Evolutionary conservation across 805 yeast species (phyloP).

Genomic region (Metschnikowia amazonensis): DNA sequence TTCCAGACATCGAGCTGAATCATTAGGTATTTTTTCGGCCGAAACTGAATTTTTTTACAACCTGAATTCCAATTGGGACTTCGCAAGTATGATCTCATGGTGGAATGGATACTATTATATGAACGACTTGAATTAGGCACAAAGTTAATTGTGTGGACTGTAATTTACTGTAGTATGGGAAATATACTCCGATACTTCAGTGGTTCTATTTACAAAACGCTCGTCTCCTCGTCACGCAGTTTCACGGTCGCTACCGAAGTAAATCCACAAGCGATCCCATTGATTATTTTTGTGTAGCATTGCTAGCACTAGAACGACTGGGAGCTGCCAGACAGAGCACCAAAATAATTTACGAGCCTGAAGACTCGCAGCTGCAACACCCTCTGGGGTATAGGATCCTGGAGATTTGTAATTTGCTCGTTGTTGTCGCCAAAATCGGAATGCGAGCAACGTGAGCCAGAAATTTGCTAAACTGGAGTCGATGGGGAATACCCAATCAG

Average conservation of each 20-base stretch:
- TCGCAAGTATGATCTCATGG: too few species aligned
- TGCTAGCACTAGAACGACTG: conserved; percentile 83
- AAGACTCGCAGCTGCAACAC: conserved; percentile 53
- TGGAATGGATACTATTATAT: too few species aligned
- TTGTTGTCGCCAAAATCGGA: conserved; percentile 83
- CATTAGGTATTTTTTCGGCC: too few species aligned
- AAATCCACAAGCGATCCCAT: conserved; percentile 63
- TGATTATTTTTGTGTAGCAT: conserved; percentile 94
- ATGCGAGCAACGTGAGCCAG: conserved; percentile 81
- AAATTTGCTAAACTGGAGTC: conserved; percentile 81
- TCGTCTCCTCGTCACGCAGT: neutral
- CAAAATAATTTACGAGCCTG: conserved; percentile 86
- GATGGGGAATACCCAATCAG: conserved; percentile 75
- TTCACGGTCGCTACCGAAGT: conserved; percentile 16
- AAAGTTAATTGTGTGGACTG: too few species aligned
- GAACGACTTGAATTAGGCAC: neutral
- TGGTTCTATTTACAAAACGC: neutral
- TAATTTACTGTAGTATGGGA: too few species aligned
- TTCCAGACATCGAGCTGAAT: too few species aligned
- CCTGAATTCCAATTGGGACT: too few species aligned
- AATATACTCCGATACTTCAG: neutral
- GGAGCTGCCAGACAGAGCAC: conserved; percentile 93
- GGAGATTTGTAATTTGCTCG: conserved; percentile 38
- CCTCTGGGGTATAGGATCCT: conserved; percentile 40
- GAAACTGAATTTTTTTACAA: too few species aligned